Base-by-base conservation (phyloP, 768 basidiomycete species). In the Rhodotorula toruloides region DNA sequence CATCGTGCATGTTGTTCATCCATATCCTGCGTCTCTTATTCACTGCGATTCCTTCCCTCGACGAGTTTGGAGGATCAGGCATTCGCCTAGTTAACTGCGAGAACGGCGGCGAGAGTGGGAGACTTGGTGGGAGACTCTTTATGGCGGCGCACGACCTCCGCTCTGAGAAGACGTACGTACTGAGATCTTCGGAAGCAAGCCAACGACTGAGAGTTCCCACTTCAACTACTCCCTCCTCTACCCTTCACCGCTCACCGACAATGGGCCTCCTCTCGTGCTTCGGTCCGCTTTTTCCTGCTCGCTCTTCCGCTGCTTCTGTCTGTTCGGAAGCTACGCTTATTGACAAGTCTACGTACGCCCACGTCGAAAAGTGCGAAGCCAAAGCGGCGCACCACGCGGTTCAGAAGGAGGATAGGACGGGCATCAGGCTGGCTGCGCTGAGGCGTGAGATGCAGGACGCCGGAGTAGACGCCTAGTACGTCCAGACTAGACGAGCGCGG, bases 381-480 rank as follows among this genome's bases (percentile, higher is more conserved):
- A 27, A 42, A 12, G 22, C 11, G 25, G 16, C 10, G 36, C 36
- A 44, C 50, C 49, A 61, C 36, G 59, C 50, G 60, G 58, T 40
- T 6, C 10, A 21, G 7, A 13, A 27, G 17, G 34, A 8, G 22
- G 54, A 60, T 14, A 50, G 58, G 1, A 34, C 22, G 0, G 34
- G 9, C 21, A 25, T 25, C 10, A 40, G 36, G 42, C 58, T 68
- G 7, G 37, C 16, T 0, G 40, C 3, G 6, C 58, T 68, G 9
- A 25, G 67, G 16, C 1, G 11, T 7, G 37, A 55, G 36, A 16
- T 68, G 47, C n/a, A n/a, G 12, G 29, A 52, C 13, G 19, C 17
- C 3, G 27, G 31, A 4, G 31, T 68, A 0, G 58, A 63, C 10
- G 67, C 36, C 17, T 68, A 68, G 67, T 68, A 43, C 12, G 65